phyloP scores from a whole-genome alignment of 345 rosid species.

The Hypericum perforatum region DNA sequence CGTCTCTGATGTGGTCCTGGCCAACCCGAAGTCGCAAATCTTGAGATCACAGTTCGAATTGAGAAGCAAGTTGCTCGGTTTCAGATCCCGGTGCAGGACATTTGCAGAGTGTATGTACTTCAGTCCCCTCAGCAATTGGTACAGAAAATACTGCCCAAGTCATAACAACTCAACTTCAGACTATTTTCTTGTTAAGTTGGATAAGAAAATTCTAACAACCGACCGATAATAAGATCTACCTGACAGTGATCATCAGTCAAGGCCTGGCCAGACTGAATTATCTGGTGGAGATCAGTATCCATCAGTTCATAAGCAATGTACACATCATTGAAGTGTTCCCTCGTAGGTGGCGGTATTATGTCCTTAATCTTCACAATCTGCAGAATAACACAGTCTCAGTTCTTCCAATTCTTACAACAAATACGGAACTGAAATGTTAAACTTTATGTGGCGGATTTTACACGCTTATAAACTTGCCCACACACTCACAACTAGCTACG shows the following conservation, averaged over 20 bases:
- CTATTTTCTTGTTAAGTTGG: not conserved
- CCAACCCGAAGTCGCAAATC: slow-evolving; percentile 83
- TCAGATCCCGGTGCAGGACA: slow-evolving; percentile 79
- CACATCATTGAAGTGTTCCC: slow-evolving; percentile 14
- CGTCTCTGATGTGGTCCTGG: slow-evolving; percentile 76
- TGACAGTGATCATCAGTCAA: slow-evolving; percentile 18
- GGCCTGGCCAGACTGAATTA: slow-evolving; percentile 13
- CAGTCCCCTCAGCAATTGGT: slow-evolving; percentile 72
- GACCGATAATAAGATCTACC: slow-evolving; percentile 5
- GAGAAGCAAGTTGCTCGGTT: slow-evolving; percentile 78
- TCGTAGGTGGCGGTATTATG: slow-evolving; percentile 16
- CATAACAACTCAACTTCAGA: slow-evolving; percentile 1
- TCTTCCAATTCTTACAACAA: too few relatives aligned
- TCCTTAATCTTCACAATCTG: slow-evolving; percentile 19
- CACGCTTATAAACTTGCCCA: too few relatives aligned
- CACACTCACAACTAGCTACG: too few relatives aligned
- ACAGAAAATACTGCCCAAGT: slow-evolving; percentile 60
- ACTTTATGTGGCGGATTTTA: too few relatives aligned
- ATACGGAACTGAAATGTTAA: too few relatives aligned
- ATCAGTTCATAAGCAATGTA: slow-evolving; percentile 18
- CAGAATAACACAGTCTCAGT: not conserved
- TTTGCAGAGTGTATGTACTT: slow-evolving; percentile 78
- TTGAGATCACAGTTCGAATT: slow-evolving; percentile 61
- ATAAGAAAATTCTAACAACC: not conserved
- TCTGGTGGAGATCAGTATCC: slow-evolving; percentile 20